Base-by-base conservation (phyloP, 768 basidiomycete genomes). In the Leucogyrophana mollusca region DNA sequence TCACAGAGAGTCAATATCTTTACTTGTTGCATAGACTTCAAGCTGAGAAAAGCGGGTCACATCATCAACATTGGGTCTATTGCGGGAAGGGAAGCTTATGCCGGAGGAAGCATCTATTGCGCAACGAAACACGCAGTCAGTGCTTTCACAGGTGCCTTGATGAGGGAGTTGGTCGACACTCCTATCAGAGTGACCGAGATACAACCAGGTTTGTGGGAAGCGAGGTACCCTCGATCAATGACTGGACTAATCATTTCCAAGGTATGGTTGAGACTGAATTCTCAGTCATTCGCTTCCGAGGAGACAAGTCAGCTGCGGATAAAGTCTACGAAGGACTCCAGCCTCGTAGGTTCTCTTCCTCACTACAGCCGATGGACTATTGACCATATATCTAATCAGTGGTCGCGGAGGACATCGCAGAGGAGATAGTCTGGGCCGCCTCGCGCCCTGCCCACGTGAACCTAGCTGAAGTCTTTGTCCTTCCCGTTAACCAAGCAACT, bases 401-500 rank as follows among this genome's bases (percentile, higher is more conserved):
- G 65, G 76, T 79, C 5, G 83, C 85, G 6, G 77, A 85, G 49
- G 94, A 97, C 60, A 87, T 97, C 37, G 96, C 96, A 1, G 96
- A 99, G 64, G 94, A 98, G 67, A 94, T 99, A 58, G 93, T 95
- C 16, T 99, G 95, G 95, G 85, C 85, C 11, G 95, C 96, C 16
- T 77, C 88, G 9, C 84, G 94, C 34, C 94, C 94, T 9, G 76
- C 89, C 33, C 94, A 95, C 59, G 90, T 97, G 36, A 94, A 97
- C 61, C 77, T 97, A 34, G 92, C 90, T 1, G 87, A 93, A 58
- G 67, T 89, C 9, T 79, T 81, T 46, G 75, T 91, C 36, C 79
- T 90, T 55, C 89, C 89, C 2, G 83, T 85, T 23, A 89, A 89
- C 61, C 89, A 91, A 69, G 89, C 89, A 25, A 73, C 77, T 50